phyloP scores from a whole-genome alignment of 1,284 basidiomycete species.

The Coniophora puteana region DNA sequence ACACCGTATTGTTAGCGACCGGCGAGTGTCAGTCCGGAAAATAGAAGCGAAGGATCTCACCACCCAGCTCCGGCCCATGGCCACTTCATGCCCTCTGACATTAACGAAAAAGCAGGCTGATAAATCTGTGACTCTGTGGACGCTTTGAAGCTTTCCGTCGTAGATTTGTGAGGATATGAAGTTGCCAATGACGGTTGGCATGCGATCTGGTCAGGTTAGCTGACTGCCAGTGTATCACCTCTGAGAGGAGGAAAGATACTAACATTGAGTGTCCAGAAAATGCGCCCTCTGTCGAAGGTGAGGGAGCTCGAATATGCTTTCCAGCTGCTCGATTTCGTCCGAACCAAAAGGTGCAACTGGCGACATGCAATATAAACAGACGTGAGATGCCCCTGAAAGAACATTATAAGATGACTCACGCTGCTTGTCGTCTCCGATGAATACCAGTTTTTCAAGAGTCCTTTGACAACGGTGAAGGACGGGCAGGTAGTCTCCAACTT shows the following conservation, averaged over 20 bases:
- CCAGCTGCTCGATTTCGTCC: constrained; percentile 34
- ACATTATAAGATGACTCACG: constrained; percentile 37
- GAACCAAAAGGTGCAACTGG: constrained; percentile 48
- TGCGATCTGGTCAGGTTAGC: constrained; percentile 45
- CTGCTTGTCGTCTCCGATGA: constrained; percentile 77
- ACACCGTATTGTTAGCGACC: background rate
- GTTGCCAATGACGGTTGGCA: constrained; percentile 43
- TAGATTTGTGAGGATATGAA: constrained; percentile 48
- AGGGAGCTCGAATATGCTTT: constrained; percentile 42
- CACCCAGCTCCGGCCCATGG: constrained; percentile 20
- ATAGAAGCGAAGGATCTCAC: constrained; percentile 12
- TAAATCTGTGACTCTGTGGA: constrained; percentile 8
- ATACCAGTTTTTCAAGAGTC: constrained; percentile 55
- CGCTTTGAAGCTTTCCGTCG: constrained; percentile 19
- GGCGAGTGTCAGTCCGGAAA: background rate
- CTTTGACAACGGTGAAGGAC: constrained; percentile 41
- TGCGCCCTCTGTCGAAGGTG: constrained; percentile 31
- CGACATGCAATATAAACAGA: too few species aligned
- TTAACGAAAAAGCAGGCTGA: constrained; percentile 25
- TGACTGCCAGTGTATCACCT: too few species aligned
- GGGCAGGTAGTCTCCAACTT: constrained; percentile 56
- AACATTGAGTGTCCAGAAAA: constrained; percentile 44
- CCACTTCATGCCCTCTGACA: constrained; percentile 22
- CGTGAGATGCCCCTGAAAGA: constrained; percentile 3
- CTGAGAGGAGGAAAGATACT: constrained; percentile 14